phyloP scores from a whole-genome alignment of 768 basidiomycete genomes.

The Termitomyces sp. region DNA sequence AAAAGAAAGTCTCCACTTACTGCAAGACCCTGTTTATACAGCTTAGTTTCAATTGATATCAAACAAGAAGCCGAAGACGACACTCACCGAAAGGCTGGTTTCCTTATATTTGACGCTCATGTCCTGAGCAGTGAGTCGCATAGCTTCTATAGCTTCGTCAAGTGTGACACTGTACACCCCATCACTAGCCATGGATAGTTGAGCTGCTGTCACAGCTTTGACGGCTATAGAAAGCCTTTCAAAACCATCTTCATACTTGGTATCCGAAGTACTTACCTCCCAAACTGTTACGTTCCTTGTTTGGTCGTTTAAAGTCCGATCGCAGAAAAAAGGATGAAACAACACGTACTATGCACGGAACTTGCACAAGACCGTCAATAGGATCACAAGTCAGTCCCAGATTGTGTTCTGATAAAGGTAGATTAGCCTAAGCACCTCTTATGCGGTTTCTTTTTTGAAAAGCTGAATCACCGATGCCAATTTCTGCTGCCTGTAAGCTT shows the following conservation, averaged over 20 bases:
- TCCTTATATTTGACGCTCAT: constrained; percentile 97
- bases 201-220: constrained; percentile 91
- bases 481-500: constrained; percentile 68
- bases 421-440: background rate
- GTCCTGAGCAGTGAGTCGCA: constrained; percentile 88
- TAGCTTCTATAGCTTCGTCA: constrained; percentile 95
- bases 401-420: constrained; percentile 62
- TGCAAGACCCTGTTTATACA: constrained; percentile 35
- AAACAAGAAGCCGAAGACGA: background rate
- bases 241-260: background rate
- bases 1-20: constrained; percentile 19
- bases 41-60: background rate
- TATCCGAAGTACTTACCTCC: constrained; percentile 49
- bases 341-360: constrained; percentile 84
- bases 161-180: constrained; percentile 84
- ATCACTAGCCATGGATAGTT: constrained; percentile 89
- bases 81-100: constrained; percentile 81
- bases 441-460: background rate
- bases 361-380: constrained; percentile 89
- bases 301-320: background rate
- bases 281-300: constrained; percentile 77
- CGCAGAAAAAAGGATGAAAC: constrained; percentile 1
- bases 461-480: constrained; percentile 68
- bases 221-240: constrained; percentile 50
- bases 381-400: constrained; percentile 92